Conservation (phyloP, 2,329 filamentous ascomycete species). For the Trichoderma breve region DNA sequence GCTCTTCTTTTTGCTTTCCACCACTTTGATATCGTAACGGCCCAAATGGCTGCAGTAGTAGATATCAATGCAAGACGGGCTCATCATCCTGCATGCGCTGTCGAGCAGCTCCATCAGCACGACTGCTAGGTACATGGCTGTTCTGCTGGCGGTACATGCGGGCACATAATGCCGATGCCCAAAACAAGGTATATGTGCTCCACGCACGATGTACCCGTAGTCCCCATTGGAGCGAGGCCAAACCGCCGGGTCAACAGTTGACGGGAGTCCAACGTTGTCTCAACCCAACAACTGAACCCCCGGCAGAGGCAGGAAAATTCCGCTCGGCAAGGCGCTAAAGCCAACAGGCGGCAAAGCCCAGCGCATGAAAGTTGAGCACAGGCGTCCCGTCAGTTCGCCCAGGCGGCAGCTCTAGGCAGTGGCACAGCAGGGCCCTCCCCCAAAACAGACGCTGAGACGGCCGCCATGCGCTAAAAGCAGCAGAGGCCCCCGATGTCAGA, state of each 20-base stretch:
- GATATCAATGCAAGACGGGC: neutral
- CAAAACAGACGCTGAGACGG: neutral
- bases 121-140: neutral
- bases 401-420: constrained; percentile 8
- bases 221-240: neutral
- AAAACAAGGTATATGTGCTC: neutral
- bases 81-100: neutral
- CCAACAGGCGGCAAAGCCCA: neutral
- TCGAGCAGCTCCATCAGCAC: neutral
- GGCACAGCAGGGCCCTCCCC: constrained; percentile 6
- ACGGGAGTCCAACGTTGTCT: neutral
- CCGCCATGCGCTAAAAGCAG: neutral
- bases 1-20: constrained; percentile 3
- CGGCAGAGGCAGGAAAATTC: constrained; percentile 6
- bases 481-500: neutral
- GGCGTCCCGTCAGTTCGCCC: neutral
- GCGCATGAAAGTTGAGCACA: neutral
- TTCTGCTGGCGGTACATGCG: neutral
- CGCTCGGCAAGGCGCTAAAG: constrained; percentile 7
- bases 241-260: neutral
- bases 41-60: neutral
- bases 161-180: neutral
- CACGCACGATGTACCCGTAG: neutral
- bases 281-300: neutral
- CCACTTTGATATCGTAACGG: neutral